These are phyloP conservation scores for Starmerella floricola DNA, from an alignment of 805 yeast genomes.

Conservation along the genomic window DNA sequence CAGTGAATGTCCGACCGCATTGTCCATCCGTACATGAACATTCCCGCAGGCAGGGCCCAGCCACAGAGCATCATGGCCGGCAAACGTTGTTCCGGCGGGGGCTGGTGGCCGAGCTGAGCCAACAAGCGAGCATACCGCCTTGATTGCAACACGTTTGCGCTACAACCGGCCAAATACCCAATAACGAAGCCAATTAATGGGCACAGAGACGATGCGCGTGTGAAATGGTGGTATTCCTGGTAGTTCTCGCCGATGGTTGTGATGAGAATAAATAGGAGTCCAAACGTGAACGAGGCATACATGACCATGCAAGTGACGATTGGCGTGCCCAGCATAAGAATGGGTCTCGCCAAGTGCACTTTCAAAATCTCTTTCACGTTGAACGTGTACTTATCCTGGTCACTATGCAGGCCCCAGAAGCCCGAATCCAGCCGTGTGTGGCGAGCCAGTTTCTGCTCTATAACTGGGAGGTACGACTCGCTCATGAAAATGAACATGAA, in stretches of 20 bases:
- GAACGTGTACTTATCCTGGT: conserved; percentile 70
- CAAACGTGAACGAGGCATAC: conserved; percentile 35
- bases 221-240: conserved; percentile 26
- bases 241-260: conserved; percentile 33
- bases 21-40: conserved; percentile 82
- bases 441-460: conserved; percentile 54
- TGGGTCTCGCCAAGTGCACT: conserved; percentile 64
- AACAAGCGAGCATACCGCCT: conserved; percentile 29
- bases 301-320: conserved; percentile 32
- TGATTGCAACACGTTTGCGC: conserved; percentile 27
- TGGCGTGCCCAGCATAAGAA: conserved; percentile 52
- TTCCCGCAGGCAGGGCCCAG: conserved; percentile 58
- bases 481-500: conserved; percentile 30
- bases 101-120: conserved; percentile 31
- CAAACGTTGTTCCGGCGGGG: conserved; percentile 70
- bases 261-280: conserved; percentile 34
- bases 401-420: conserved; percentile 72
- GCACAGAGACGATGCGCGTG: conserved; percentile 25
- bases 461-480: conserved; percentile 33
- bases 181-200: conserved; percentile 29
- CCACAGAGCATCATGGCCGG: conserved; percentile 62
- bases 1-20: conserved; percentile 53
- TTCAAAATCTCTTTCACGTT: conserved; percentile 48
- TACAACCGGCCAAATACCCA: conserved; percentile 27
- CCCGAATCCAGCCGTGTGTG: conserved; percentile 63